Conservation (phyloP, 495 filamentous ascomycete species). For the Neurospora tetraspora region DNA sequence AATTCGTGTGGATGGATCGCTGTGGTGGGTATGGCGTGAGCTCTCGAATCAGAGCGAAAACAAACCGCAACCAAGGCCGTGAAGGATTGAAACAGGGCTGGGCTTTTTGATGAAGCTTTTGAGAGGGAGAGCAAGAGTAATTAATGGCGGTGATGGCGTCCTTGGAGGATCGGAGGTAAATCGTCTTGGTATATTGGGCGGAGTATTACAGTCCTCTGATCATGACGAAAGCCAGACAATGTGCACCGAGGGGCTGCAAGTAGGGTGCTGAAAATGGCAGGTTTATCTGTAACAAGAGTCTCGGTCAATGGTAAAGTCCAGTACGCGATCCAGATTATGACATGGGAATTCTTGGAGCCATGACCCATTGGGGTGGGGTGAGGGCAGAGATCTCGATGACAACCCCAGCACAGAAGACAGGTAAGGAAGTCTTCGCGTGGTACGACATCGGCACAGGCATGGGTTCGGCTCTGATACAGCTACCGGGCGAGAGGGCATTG, state of each 20-base stretch:
- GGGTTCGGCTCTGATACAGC: neutral
- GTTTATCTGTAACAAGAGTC: neutral
- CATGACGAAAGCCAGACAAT: neutral
- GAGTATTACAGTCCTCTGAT: neutral
- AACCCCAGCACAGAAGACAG: conserved; percentile 12
- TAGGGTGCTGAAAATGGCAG: neutral
- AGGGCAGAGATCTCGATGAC: conserved; percentile 26
- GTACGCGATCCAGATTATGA: conserved; percentile 13
- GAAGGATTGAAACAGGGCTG: neutral
- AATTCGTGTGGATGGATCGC: neutral
- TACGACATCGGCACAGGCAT: conserved; percentile 17
- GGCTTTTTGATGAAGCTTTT: neutral
- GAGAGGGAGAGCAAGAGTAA: neutral
- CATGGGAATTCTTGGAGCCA: conserved; percentile 22
- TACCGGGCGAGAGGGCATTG: conserved; percentile 5
- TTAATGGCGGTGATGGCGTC: neutral
- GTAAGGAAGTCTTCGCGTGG: conserved; percentile 13
- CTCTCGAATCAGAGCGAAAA: conserved; percentile 16
- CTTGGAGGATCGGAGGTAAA: neutral
- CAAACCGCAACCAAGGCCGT: neutral
- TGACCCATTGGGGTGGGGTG: conserved; percentile 18
- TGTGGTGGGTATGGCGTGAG: conserved; percentile 5
- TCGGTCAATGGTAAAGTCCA: conserved; percentile 21
- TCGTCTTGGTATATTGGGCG: neutral
- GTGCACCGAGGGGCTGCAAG: neutral